These are phyloP conservation scores for Schizosaccharomyces osmophilus DNA, from an alignment of 805 yeast genomes.

Conservation along the genomic window DNA sequence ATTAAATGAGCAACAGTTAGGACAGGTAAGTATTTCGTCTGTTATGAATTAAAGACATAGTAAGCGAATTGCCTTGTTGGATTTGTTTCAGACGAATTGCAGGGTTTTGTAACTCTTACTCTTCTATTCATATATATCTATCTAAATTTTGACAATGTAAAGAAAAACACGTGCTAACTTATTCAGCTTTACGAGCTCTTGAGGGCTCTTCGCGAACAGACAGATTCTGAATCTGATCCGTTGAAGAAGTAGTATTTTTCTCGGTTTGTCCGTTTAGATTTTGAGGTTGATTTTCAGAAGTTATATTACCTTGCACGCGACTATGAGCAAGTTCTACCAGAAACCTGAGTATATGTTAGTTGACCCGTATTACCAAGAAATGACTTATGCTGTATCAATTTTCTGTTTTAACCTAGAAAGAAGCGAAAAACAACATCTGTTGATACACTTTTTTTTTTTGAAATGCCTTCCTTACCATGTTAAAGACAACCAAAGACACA, in stretches of 20 bases:
- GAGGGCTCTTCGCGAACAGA: background rate
- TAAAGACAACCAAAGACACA: constrained; percentile 48
- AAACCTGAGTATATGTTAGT: background rate
- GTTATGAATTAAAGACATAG: background rate
- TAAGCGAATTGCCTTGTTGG: background rate
- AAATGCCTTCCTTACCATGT: constrained; percentile 46
- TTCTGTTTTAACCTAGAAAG: no score
- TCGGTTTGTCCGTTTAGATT: background rate
- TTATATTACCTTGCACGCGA: background rate
- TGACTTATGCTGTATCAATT: no score
- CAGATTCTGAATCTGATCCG: background rate
- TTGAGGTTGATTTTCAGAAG: background rate
- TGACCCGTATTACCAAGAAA: background rate
- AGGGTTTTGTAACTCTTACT: background rate
- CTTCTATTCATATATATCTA: background rate
- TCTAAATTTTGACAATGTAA: background rate
- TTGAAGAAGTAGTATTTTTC: background rate
- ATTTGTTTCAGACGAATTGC: background rate
- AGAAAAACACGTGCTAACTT: background rate
- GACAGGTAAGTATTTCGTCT: background rate
- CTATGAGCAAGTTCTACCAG: background rate
- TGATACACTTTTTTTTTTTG: constrained; percentile 19
- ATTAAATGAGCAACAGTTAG: background rate
- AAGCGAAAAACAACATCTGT: no score
- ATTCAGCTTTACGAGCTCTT: background rate